phyloP scores from a whole-genome alignment of 441 rosid genomes.

The Codiaeum variegatum region DNA sequence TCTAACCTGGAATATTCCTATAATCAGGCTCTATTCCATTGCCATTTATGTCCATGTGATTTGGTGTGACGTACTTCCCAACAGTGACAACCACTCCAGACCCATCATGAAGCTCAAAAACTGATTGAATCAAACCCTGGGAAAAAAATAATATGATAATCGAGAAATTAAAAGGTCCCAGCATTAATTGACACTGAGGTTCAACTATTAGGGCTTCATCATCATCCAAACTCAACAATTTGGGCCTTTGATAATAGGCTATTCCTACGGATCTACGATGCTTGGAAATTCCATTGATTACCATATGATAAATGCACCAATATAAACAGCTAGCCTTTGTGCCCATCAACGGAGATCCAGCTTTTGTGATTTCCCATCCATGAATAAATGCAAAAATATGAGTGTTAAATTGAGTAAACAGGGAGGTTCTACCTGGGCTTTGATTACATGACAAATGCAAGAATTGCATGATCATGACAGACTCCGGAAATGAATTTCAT shows the following conservation, averaged over 20 bases:
- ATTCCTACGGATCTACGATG: neutral
- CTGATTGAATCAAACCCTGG: slow-evolving; percentile 89
- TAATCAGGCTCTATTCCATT: slow-evolving; percentile 85
- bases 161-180: neutral
- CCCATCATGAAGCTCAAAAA: slow-evolving; percentile 84
- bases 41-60: slow-evolving; percentile 86
- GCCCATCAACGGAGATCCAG: no score
- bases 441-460: slow-evolving; percentile 1
- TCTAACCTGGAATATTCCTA: slow-evolving; percentile 61
- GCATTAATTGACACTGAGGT: neutral
- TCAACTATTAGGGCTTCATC: neutral
- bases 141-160: slow-evolving; percentile 1
- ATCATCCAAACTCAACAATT: neutral
- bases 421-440: neutral
- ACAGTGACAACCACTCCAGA: slow-evolving; percentile 86
- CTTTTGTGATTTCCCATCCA: neutral
- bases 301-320: neutral
- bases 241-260: neutral
- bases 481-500: neutral
- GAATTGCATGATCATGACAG: neutral
- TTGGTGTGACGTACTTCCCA: slow-evolving; percentile 89
- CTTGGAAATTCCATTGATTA: neutral
- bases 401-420: neutral
- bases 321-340: neutral
- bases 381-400: neutral